A percentile compares a stretch with the other conserved stretches of the same genome.
phyloP scores from a whole-genome alignment of 2,329 filamentous ascomycete species.

The Neospermospora avenae region DNA sequence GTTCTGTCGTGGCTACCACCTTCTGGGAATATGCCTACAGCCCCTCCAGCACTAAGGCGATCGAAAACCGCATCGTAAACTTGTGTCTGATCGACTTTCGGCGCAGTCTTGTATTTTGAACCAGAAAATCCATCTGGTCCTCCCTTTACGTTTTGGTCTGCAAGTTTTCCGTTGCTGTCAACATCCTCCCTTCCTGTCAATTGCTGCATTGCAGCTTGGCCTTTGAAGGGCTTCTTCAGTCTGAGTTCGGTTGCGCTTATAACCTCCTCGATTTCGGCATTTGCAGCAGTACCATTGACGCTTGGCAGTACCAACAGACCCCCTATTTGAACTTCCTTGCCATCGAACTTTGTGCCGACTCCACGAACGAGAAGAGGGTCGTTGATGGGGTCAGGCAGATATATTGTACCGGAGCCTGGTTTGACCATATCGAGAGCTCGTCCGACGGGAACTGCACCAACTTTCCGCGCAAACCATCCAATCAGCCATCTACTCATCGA shows the following conservation, averaged over 20 bases:
- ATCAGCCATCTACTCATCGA: constrained; percentile 89
- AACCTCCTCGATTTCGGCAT: constrained; percentile 80
- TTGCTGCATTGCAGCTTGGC: constrained; percentile 70
- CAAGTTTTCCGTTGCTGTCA: constrained; percentile 61
- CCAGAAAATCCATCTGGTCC: constrained; percentile 61
- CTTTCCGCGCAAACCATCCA: constrained; percentile 77
- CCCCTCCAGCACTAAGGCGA: constrained; percentile 76
- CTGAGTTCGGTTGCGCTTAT: constrained; percentile 75
- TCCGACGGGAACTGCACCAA: constrained; percentile 89
- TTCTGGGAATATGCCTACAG: constrained; percentile 95
- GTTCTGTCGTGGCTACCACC: constrained; percentile 94
- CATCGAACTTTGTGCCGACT: constrained; percentile 61
- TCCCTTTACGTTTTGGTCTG: constrained; percentile 51
- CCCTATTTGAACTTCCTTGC: constrained; percentile 65
- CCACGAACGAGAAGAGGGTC: constrained; percentile 80
- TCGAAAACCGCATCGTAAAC: constrained; percentile 94
- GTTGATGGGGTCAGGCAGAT: constrained; percentile 81
- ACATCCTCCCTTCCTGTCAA: constrained; percentile 77
- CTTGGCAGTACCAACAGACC: constrained; percentile 86
- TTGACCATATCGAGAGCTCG: constrained; percentile 87
- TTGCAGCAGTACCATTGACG: constrained; percentile 68
- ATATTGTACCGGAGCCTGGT: constrained; percentile 74
- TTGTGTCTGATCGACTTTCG: constrained; percentile 88
- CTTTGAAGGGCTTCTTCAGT: constrained; percentile 84
- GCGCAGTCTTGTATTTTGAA: constrained; percentile 80